Conservation (phyloP, 2,329 filamentous ascomycete genomes). For the Trichoderma sp. region DNA sequence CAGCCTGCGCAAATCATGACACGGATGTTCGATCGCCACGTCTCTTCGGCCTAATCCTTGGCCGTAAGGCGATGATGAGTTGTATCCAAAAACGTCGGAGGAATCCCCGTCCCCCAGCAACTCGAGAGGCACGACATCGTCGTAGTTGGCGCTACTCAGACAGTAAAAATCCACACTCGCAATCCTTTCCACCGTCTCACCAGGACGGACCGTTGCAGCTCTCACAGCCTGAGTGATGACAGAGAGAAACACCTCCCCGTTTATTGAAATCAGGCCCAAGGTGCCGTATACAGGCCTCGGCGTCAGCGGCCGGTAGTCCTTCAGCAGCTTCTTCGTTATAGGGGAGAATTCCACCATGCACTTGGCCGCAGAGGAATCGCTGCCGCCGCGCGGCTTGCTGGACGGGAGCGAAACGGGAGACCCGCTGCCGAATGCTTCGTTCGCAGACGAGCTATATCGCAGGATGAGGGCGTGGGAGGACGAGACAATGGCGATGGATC, state of each 20-base stretch:
- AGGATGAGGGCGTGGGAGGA: constrained; percentile 81
- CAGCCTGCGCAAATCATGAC: constrained; percentile 86
- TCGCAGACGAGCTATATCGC: constrained; percentile 71
- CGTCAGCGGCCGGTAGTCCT: constrained; percentile 76
- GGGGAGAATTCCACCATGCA: constrained; percentile 89
- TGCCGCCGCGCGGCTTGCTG: constrained; percentile 48
- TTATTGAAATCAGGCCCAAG: constrained; percentile 81
- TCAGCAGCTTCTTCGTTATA: constrained; percentile 66
- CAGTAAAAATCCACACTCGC: constrained; percentile 90
- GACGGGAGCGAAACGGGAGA: constrained; percentile 59
- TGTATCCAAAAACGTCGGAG: constrained; percentile 55
- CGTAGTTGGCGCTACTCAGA: constrained; percentile 83
- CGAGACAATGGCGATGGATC: constrained; percentile 85
- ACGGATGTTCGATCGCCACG: constrained; percentile 79
- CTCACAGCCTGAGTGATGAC: constrained; percentile 80
- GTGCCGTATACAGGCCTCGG: constrained; percentile 80
- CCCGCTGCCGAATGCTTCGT: constrained; percentile 61
- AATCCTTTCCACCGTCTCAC: constrained; percentile 88
- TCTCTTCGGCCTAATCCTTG: constrained; percentile 66
- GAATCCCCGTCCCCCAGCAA: constrained; percentile 52
- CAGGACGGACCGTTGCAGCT: constrained; percentile 81
- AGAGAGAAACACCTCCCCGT: constrained; percentile 85
- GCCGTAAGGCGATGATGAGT: constrained; percentile 46
- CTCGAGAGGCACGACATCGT: constrained; percentile 68
- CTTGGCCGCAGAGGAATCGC: constrained; percentile 55